These are phyloP conservation scores for Paecilomyces variotii DNA, from an alignment of 2,329 filamentous ascomycete species.

Conservation along the genomic window DNA sequence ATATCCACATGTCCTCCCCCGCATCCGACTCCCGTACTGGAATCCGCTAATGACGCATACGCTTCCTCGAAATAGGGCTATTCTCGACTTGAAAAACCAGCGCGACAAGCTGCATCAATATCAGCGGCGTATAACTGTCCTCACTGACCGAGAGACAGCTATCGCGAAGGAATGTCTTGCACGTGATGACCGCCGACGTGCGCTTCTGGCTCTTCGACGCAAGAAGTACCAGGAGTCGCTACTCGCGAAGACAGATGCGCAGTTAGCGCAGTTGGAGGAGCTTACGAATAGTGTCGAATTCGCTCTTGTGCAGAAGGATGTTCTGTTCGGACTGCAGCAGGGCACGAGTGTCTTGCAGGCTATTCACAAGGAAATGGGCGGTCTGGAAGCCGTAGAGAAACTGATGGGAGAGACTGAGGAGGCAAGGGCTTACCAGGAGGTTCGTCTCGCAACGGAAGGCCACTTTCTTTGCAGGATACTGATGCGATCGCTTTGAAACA, in stretches of 20 bases:
- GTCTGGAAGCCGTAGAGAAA: constrained; percentile 87
- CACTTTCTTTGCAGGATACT: constrained; percentile 1
- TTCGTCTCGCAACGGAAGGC: constrained; percentile 24
- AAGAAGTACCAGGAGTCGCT: constrained; percentile 97
- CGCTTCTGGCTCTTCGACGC: constrained; percentile 77
- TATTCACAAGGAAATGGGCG: constrained; percentile 94
- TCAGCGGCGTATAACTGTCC: constrained; percentile 76
- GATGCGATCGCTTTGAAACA: constrained; percentile 28
- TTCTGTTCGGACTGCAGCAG: constrained; percentile 85
- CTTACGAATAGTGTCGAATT: constrained; percentile 89
- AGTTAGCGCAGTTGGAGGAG: constrained; percentile 88
- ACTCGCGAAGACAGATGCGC: constrained; percentile 78
- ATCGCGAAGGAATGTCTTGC: constrained; percentile 78
- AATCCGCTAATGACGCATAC: constrained; percentile 1
- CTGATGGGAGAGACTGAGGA: constrained; percentile 89
- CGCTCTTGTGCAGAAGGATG: constrained; percentile 91
- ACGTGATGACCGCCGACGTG: constrained; percentile 68
- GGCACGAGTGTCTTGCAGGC: constrained; percentile 82
- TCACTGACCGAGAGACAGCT: constrained; percentile 80
- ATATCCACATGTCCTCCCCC: neutral
- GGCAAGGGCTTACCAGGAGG: constrained; percentile 83
- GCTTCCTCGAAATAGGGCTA: constrained; percentile 56
- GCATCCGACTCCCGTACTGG: constrained; percentile 1
- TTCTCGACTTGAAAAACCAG: constrained; percentile 95
- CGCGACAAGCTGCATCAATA: constrained; percentile 96